Evolutionary conservation across 2,329 filamentous ascomycete species (phyloP), one percentile per base, ranked within the genome.

Genomic region (Magnaporthiopsis incrustans): DNA sequence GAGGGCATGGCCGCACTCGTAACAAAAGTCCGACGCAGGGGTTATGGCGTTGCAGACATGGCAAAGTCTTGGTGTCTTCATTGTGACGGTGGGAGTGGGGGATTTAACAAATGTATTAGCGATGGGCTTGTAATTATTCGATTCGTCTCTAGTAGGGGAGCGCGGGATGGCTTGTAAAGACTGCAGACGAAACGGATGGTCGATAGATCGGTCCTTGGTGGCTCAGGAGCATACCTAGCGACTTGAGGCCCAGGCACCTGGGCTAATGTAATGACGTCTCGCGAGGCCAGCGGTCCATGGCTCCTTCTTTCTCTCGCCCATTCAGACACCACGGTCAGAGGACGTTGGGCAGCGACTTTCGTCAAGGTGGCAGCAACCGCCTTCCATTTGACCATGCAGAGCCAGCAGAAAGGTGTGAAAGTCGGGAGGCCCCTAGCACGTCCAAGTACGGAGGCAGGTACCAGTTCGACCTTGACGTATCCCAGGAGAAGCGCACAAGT

Each of bases 1-100:
- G 22, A 82, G 76, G 12, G 74, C 76, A 69, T 85, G 83, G 1
- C 79, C 81, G 67, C 83, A 85, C 57, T 76, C 76, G 35, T 73
- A 69, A 67, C 82, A 85, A 59, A 75, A 74, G 11, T 72, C 72
- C 35, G 74, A 72, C 15, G 74, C 72, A 59, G 69, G 73, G 53
- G 79, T 75, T 57, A 72, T 73, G 59, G 76, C 75, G 15, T 77
- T 78, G 67, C 82, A 86, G 12, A 81, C 71, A 67, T 85, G 83
- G 66, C 83, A 85, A 32, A 79, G 71, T 63, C 75, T 77, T 57
- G 71, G 69, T 58, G 67, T 35, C 11, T 53, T 53, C 44, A 53
- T 53, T 11, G 44, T 53, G 44, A 25, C 22, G 22, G 44, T 4
- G 15, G 4, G 38, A 44, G 38, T 4, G 15, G 38, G 5, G 4